Base-by-base conservation (phyloP, 495 filamentous ascomycete species). In the Clohesyomyces aquaticus region DNA sequence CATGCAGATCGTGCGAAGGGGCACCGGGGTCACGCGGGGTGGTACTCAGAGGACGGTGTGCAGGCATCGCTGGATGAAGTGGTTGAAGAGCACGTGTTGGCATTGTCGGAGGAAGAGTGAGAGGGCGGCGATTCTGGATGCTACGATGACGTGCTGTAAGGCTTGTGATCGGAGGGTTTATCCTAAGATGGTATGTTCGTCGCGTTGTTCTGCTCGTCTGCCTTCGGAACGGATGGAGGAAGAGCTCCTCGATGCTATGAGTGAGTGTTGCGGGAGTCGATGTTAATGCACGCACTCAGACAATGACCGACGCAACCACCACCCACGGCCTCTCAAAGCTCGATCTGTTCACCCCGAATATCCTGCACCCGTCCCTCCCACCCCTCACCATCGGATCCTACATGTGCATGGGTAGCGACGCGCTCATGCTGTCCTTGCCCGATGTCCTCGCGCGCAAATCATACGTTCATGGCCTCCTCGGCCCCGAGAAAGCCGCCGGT, bases 271-370 rank as follows among this genome's bases (percentile, higher is more conserved):
- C 18, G 25, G 2, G 18, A 18, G 3, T n/a, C n/a, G n/a, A n/a
- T n/a, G n/a, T n/a, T n/a, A n/a, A n/a, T n/a, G n/a, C n/a, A n/a
- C n/a, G n/a, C n/a, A n/a, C n/a, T n/a, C 28, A 65, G 63, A 61
- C 63, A 3, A 66, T 61, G 58, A 61, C 55, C 9, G 26, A 35
- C 16, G 63, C 52, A 1, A 48, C 56, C 2, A 35, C 9, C 11
- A 51, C 35, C 4, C 27, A 55, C 25, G 1, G 19, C 10, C 51
- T 66, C 26, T 27, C 41, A 18, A 61, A 61, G 21, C 63, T 66
- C 50, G 63, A 66, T 51, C 58, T 66, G 23, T 66, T 66, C 52
- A 66, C 63, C 1, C 63, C 63, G 22, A 61, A 61, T 57, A n/a
- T 12, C 1, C 43, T 61, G 19, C 58, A 66, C 43, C 56, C 63